Percentiles rank a stretch among this genome's conserved stretches.
phyloP scores from a whole-genome alignment of 352 stramenopile genomes.

The Phytophthora pinifolia region DNA sequence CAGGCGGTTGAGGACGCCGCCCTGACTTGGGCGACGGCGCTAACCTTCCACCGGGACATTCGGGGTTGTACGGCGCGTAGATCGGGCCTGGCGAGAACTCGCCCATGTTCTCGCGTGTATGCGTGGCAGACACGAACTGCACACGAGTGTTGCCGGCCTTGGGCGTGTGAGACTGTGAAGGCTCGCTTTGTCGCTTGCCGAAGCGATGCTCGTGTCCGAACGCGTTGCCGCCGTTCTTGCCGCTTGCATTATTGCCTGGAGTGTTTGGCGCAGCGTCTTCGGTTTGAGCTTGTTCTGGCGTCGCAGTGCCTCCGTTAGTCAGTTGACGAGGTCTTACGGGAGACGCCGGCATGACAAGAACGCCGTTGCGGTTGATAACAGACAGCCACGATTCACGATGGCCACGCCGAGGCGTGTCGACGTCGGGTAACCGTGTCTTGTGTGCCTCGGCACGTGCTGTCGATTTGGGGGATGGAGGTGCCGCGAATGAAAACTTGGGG shows the following conservation, averaged over 20 bases:
- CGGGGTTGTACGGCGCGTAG: constrained; percentile 72
- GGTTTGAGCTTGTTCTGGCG: constrained; percentile 13
- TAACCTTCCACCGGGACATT: constrained; percentile 62
- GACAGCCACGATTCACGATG: constrained; percentile 82
- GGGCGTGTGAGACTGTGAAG: constrained; percentile 31
- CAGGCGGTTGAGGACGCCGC: constrained; percentile 37
- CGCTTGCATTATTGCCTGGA: constrained; percentile 26
- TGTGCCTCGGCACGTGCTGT: constrained; percentile 36
- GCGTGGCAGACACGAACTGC: constrained; percentile 73
- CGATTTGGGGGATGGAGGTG: constrained; percentile 31
- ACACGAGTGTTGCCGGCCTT: constrained; percentile 50
- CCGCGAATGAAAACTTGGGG: constrained; percentile 68
- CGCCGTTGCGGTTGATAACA: constrained; percentile 81
- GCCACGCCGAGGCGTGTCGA: constrained; percentile 52
- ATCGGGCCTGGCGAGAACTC: constrained; percentile 86
- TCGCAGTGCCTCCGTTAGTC: constrained; percentile 8
- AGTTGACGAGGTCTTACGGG: constrained; percentile 28
- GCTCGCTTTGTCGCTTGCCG: constrained; percentile 45
- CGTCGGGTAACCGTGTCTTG: constrained; percentile 53
- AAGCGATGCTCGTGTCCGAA: constrained; percentile 83
- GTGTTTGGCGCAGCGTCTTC: constrained; percentile 14
- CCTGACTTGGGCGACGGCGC: constrained; percentile 49
- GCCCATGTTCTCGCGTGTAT: constrained; percentile 85
- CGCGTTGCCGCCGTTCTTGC: constrained; percentile 41
- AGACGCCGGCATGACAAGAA: constrained; percentile 69